Base-by-base conservation (phyloP, 352 stramenopile genomes). In the Phytophthora fragariaefolia region DNA sequence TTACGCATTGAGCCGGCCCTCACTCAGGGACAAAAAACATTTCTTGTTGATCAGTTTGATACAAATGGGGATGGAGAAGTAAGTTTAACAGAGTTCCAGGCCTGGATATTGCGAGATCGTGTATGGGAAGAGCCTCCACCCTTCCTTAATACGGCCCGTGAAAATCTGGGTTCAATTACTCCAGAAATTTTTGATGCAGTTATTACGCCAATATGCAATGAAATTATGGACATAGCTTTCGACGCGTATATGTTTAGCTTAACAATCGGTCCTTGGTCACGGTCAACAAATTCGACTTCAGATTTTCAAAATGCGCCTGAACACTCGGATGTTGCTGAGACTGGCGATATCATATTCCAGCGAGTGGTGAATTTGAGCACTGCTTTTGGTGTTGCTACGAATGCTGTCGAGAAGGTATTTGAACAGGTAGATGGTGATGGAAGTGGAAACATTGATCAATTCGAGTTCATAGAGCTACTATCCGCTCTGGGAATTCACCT, bases 61-160 rank as follows among this genome's bases (percentile, higher is more conserved):
- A 63, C 74, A 0, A 92, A 95, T 64, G 75, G 59, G 0, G 85
- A 93, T 20, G 83, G 79, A 1, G 80, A 90, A 60, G 79, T 95
- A 22, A 91, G 82, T 63, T 45, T 87, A 6, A 66, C 49, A 1
- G 87, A 93, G 49, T 93, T 95, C 49, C 79, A 63, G 43, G 55
- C 84, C 30, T 95, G 85, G 85, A 77, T 95, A 4, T 56, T 89
- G 30, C 71, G 78, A 48, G 73, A 90, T 20, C 85, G 84, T 12
- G 63, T 92, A 0, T 92, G 85, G 85, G 57, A 76, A 23, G 47
- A 76, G 52, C 30, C 63, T 38, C 26, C 17, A 22, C 13, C 20
- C 5, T 4, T 42, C 9, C 10, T 38, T 12, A 5, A 23, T 30
- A 50, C 52, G 36, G 64, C 20, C 28, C 50, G 20, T 4, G 53